Evolutionary conservation across 495 filamentous ascomycete species (phyloP).

Genomic region (Penicillium argentinense): DNA sequence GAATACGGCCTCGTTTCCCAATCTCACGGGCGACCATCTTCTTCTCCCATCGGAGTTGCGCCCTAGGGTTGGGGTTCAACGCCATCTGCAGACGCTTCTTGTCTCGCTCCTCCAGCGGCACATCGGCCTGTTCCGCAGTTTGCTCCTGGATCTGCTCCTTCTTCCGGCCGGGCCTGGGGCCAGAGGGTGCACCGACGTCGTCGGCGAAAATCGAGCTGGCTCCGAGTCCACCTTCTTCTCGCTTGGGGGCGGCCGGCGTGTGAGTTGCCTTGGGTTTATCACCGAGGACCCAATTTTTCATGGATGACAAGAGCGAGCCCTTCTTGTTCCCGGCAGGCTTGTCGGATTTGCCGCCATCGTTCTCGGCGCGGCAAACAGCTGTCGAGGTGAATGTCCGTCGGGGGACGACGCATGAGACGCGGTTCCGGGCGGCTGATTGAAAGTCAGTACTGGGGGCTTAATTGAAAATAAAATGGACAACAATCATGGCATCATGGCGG

Average conservation of each 20-base stretch:
- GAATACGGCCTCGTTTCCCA: conserved; percentile 63
- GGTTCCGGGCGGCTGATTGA: conserved; percentile 34
- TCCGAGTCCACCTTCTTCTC: conserved; percentile 37
- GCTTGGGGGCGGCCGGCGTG: conserved; percentile 28
- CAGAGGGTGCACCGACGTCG: conserved; percentile 28
- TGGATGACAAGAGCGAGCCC: conserved; percentile 27
- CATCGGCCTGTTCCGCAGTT: conserved; percentile 4
- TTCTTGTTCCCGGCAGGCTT: conserved; percentile 10
- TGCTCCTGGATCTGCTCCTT: conserved; percentile 17
- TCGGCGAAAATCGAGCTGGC: conserved; percentile 46
- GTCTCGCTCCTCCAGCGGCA: conserved; percentile 39
- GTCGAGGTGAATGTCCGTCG: conserved; percentile 44
- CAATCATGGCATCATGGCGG: too few species aligned
- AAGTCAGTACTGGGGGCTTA: background rate
- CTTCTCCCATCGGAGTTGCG: conserved; percentile 70
- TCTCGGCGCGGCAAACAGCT: conserved; percentile 28
- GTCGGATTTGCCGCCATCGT: conserved; percentile 20
- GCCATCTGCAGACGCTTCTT: conserved; percentile 51
- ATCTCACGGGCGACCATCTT: conserved; percentile 78
- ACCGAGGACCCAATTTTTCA: conserved; percentile 44
- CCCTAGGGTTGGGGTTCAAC: conserved; percentile 67
- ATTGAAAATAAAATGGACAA: background rate
- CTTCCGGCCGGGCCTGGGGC: conserved; percentile 28
- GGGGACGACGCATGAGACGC: conserved; percentile 37
- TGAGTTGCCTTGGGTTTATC: conserved; percentile 31